These are phyloP conservation scores for Metarhizium sp. DNA, from an alignment of 2,329 filamentous ascomycete genomes.

Conservation along the genomic window DNA sequence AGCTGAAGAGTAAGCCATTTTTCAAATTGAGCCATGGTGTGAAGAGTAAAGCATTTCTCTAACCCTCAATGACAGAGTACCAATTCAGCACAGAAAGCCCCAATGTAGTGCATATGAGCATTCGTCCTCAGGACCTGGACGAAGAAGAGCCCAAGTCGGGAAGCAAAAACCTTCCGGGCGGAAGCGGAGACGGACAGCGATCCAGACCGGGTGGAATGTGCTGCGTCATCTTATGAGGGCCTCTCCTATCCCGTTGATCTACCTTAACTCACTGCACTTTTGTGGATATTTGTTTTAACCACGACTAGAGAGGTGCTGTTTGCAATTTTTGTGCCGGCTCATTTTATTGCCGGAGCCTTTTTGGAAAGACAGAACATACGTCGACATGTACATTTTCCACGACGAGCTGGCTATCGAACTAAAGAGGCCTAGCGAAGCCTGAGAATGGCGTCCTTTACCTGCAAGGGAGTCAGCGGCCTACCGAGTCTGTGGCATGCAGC, in stretches of 20 bases:
- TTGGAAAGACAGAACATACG: background rate
- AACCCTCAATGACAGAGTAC: conserved; percentile 48
- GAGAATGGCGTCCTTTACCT: background rate
- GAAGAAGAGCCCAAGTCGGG: conserved; percentile 66
- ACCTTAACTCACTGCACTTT: background rate
- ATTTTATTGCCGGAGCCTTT: background rate
- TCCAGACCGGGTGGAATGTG: conserved; percentile 32
- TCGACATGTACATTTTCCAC: background rate
- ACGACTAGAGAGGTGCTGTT: background rate
- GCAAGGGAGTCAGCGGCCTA: background rate
- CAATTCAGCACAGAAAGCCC: conserved; percentile 64
- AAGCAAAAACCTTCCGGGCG: conserved; percentile 39
- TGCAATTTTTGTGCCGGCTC: background rate
- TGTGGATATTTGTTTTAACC: background rate
- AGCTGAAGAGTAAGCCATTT: conserved; percentile 61
- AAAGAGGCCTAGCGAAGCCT: background rate
- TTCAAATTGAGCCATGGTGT: background rate
- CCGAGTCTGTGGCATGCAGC: background rate
- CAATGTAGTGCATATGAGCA: conserved; percentile 92
- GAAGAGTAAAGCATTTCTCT: background rate
- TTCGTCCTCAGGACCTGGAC: conserved; percentile 78
- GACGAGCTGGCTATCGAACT: background rate
- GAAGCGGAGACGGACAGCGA: conserved; percentile 29
- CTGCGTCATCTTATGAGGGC: conserved; percentile 41
- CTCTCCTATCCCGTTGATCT: background rate